These are phyloP conservation scores for Geranium incanum DNA, from an alignment of 441 rosid genomes.

Conservation along the genomic window DNA sequence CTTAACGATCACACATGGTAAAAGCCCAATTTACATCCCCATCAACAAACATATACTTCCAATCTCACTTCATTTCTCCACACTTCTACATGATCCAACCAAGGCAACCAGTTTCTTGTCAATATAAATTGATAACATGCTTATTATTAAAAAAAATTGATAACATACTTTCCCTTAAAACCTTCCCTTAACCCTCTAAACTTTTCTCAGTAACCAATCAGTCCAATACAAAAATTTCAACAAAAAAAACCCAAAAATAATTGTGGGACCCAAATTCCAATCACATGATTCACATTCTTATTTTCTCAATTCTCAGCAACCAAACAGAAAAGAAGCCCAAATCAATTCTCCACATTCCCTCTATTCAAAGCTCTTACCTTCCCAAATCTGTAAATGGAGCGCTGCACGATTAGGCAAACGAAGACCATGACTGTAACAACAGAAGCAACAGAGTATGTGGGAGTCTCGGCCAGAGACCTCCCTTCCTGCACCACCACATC, in stretches of 20 bases:
- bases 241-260: not conserved
- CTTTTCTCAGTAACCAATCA: constrained; percentile 9
- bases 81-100: not conserved
- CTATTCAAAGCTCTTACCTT: constrained; percentile 35
- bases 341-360: not conserved
- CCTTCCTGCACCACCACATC: constrained; percentile 38
- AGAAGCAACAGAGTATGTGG: constrained; percentile 83
- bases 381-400: constrained; percentile 83
- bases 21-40: not conserved
- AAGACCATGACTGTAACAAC: constrained; percentile 74
- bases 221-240: not conserved
- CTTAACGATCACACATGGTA: not conserved
- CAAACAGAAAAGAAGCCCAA: constrained; percentile 4
- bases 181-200: not conserved
- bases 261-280: not conserved
- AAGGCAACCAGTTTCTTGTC: not conserved
- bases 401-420: constrained; percentile 65
- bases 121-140: too few species aligned
- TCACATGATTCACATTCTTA: not conserved
- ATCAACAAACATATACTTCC: not conserved
- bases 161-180: too few species aligned
- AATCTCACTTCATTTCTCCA: not conserved
- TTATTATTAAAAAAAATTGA: too few species aligned
- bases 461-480: constrained; percentile 93
- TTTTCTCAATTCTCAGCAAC: constrained; percentile 6